Evolutionary conservation across 2,329 filamentous ascomycete species (phyloP).

Genomic region (Colletotrichum cuscutae): DNA sequence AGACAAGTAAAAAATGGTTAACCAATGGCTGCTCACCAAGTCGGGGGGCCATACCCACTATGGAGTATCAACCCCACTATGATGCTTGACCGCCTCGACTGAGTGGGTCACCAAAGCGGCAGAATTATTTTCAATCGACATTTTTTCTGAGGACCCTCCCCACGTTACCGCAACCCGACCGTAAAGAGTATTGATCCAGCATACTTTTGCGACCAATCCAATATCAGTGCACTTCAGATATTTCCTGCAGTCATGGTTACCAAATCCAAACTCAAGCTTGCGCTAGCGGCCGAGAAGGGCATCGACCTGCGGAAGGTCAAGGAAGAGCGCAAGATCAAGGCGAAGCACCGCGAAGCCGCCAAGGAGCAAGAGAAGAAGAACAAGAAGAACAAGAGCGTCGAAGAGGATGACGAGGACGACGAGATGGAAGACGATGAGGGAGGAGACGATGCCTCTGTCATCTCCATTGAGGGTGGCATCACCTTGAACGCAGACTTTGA

Average conservation of each 20-base stretch:
- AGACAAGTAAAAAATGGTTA: neutral
- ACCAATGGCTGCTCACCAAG: conserved; percentile 5
- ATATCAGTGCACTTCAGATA: neutral
- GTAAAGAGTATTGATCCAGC: conserved; percentile 8
- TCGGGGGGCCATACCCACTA: neutral
- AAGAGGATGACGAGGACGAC: conserved; percentile 43
- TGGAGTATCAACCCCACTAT: neutral
- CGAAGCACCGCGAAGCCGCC: conserved; percentile 47
- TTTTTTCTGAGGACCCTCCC: conserved; percentile 7
- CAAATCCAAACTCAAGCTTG: conserved; percentile 63
- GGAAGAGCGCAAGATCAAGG: conserved; percentile 59
- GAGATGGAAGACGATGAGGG: conserved; percentile 40
- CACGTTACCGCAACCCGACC: conserved; percentile 14
- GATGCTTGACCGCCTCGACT: neutral
- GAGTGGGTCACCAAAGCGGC: conserved; percentile 15
- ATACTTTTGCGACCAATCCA: conserved; percentile 4
- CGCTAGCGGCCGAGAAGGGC: conserved; percentile 65
- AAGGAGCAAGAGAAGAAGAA: conserved; percentile 46
- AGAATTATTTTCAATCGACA: conserved; percentile 32
- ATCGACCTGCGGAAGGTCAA: conserved; percentile 63
- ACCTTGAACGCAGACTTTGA: conserved; percentile 31
- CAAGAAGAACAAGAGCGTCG: conserved; percentile 39
- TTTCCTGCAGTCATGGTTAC: conserved; percentile 48
- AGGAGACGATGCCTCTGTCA: conserved; percentile 39
- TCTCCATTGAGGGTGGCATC: conserved; percentile 44